phyloP scores from a whole-genome alignment of 2,329 filamentous ascomycete genomes.

The Macrophomina phaseolina region DNA sequence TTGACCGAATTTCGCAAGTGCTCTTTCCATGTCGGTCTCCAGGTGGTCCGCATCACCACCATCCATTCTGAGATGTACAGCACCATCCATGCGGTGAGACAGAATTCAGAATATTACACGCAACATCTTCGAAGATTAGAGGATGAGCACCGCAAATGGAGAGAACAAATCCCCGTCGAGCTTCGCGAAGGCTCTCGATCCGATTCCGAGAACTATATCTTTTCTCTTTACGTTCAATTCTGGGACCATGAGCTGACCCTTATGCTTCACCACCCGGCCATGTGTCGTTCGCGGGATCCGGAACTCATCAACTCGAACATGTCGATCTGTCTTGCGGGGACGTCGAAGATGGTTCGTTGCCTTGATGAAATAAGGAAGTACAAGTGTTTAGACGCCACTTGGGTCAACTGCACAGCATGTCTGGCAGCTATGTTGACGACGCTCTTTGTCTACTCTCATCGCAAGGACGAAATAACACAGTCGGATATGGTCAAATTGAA shows the following conservation, averaged over 20 bases:
- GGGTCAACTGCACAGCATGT: slow-evolving; percentile 76
- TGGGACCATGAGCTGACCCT: slow-evolving; percentile 57
- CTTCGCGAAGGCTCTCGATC: slow-evolving; percentile 57
- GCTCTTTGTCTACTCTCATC: slow-evolving; percentile 72
- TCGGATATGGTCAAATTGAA: slow-evolving; percentile 66
- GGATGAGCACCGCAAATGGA: slow-evolving; percentile 66
- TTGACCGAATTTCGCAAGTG: slow-evolving; percentile 60
- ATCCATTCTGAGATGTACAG: slow-evolving; percentile 76
- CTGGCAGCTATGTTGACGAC: slow-evolving; percentile 75
- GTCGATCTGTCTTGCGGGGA: slow-evolving; percentile 67
- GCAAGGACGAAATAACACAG: slow-evolving; percentile 64
- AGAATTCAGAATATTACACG: slow-evolving; percentile 68
- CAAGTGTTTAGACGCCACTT: slow-evolving; percentile 77
- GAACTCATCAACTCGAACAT: slow-evolving; percentile 64
- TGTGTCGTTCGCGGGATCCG: slow-evolving; percentile 58
- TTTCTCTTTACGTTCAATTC: slow-evolving; percentile 56
- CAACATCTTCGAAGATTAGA: slow-evolving; percentile 70
- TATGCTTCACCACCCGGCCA: slow-evolving; percentile 59
- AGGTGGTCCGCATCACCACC: slow-evolving; percentile 68
- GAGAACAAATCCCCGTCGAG: slow-evolving; percentile 66
- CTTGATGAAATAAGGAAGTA: slow-evolving; percentile 65
- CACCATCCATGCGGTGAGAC: slow-evolving; percentile 74
- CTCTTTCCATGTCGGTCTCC: slow-evolving; percentile 69
- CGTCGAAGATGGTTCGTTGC: slow-evolving; percentile 67
- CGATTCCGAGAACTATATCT: slow-evolving; percentile 54